Evolutionary conservation across 225 moss, liverwort and hornwort genomes (phyloP).

Genomic region (Marchantia paleacea): DNA sequence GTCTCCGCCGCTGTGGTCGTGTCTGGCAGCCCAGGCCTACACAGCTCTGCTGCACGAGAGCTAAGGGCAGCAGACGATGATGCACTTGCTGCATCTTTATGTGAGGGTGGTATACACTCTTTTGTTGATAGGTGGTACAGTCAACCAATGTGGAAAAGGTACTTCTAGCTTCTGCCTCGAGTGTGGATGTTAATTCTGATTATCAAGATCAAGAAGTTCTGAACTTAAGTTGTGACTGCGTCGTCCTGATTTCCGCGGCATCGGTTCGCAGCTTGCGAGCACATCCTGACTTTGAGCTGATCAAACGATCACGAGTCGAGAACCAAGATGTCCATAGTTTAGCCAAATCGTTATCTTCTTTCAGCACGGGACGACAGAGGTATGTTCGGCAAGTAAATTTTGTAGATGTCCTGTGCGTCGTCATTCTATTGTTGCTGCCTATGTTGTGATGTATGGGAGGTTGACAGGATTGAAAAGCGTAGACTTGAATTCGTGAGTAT

Average conservation of each 20-base stretch:
- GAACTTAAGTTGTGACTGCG: neutral
- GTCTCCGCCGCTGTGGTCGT: slow-evolving; percentile 67
- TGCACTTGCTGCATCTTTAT: slow-evolving; percentile 52
- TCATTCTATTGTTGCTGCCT: neutral
- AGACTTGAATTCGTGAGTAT: neutral
- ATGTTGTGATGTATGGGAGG: neutral
- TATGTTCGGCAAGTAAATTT: slow-evolving; percentile 30
- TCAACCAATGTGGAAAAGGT: slow-evolving; percentile 89
- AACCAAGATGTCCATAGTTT: slow-evolving; percentile 50
- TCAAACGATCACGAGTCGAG: slow-evolving; percentile 48
- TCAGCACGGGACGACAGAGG: slow-evolving; percentile 82
- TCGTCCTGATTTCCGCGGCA: neutral
- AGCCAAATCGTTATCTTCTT: slow-evolving; percentile 55
- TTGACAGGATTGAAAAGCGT: neutral
- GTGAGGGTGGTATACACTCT: slow-evolving; percentile 53
- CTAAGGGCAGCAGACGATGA: slow-evolving; percentile 67
- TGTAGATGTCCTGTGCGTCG: neutral
- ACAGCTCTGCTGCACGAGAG: slow-evolving; percentile 38
- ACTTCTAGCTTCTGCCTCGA: neutral
- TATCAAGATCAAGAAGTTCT: neutral
- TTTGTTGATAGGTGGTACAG: slow-evolving; percentile 88
- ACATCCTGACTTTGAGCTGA: slow-evolving; percentile 66
- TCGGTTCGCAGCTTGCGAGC: slow-evolving; percentile 55
- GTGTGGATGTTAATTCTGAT: neutral
- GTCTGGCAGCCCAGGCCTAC: slow-evolving; percentile 89